Conservation (phyloP, 306 rosid species). For the Oemleria cerasiformis region DNA sequence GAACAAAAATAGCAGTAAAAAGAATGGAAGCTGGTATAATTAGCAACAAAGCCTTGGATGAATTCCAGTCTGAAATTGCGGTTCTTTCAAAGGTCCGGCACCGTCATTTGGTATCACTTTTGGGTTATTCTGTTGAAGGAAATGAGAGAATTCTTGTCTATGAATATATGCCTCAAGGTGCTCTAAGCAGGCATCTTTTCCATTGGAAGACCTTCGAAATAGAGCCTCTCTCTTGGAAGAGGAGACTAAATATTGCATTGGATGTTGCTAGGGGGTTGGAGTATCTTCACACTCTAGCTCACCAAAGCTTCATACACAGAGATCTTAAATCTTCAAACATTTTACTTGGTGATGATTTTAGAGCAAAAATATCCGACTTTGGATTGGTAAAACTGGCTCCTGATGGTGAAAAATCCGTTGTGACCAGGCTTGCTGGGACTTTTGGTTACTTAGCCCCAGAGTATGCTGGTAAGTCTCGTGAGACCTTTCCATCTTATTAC, state of each 20-base stretch:
- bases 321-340: constrained; percentile 96
- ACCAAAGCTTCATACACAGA: constrained; percentile 96
- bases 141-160: constrained; percentile 86
- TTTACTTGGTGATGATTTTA: constrained; percentile 81
- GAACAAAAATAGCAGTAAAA: constrained; percentile 89
- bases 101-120: constrained; percentile 88
- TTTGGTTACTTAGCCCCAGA: constrained; percentile 98
- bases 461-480: constrained; percentile 71
- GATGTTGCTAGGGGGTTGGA: constrained; percentile 99
- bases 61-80: constrained; percentile 92
- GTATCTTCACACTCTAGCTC: constrained; percentile 89
- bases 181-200: constrained; percentile 93
- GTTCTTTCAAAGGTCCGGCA: constrained; percentile 96
- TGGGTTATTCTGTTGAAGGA: constrained; percentile 77
- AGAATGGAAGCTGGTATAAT: constrained; percentile 88
- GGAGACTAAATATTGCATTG: constrained; percentile 89
- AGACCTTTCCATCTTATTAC: not conserved
- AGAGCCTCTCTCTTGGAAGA: constrained; percentile 97
- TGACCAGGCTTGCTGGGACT: constrained; percentile 92
- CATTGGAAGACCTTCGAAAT: constrained; percentile 69
- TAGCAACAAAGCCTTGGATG: constrained; percentile 81
- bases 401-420: constrained; percentile 82
- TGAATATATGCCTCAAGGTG: constrained; percentile 97
- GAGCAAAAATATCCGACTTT: constrained; percentile 90
- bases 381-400: constrained; percentile 99